phyloP scores from a whole-genome alignment of 140 eudicot species.

The Bidens hawaiensis region DNA sequence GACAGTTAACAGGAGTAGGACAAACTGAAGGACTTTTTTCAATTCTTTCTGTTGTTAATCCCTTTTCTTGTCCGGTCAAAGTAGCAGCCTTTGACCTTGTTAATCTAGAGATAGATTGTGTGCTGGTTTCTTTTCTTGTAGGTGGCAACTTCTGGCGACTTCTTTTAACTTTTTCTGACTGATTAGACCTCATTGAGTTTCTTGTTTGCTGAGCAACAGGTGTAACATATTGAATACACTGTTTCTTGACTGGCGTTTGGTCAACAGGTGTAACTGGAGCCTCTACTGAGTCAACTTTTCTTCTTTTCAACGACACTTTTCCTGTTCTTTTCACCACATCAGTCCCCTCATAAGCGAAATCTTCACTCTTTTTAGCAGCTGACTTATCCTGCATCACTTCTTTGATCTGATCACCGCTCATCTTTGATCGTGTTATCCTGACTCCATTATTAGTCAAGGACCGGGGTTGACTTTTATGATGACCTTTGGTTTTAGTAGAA shows the following conservation, averaged over 20 bases:
- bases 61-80: constrained; percentile 18
- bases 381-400: constrained; percentile 28
- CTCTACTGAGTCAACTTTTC: constrained; percentile 16
- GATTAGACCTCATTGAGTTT: constrained; percentile 17
- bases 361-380: constrained; percentile 21
- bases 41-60: constrained; percentile 26
- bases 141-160: constrained; percentile 14
- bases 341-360: constrained; percentile 2
- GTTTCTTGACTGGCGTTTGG: constrained; percentile 29
- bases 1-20: constrained; percentile 42
- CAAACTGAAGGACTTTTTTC: constrained; percentile 27
- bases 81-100: constrained; percentile 34
- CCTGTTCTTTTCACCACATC: constrained; percentile 16
- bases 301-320: constrained; percentile 25
- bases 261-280: constrained; percentile 22
- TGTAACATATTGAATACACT: constrained; percentile 20
- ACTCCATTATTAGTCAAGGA: constrained; percentile 26
- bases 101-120: constrained; percentile 25
- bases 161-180: constrained; percentile 30
- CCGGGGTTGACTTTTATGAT: constrained; percentile 16
- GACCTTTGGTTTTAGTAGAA: constrained; percentile 7
- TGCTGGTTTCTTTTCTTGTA: constrained; percentile 15
- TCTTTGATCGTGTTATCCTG: constrained; percentile 42
- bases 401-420: constrained; percentile 9
- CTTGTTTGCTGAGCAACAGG: constrained; percentile 66